Base-by-base conservation (phyloP, 768 basidiomycete genomes). In the Auricularia auricula-judae region DNA sequence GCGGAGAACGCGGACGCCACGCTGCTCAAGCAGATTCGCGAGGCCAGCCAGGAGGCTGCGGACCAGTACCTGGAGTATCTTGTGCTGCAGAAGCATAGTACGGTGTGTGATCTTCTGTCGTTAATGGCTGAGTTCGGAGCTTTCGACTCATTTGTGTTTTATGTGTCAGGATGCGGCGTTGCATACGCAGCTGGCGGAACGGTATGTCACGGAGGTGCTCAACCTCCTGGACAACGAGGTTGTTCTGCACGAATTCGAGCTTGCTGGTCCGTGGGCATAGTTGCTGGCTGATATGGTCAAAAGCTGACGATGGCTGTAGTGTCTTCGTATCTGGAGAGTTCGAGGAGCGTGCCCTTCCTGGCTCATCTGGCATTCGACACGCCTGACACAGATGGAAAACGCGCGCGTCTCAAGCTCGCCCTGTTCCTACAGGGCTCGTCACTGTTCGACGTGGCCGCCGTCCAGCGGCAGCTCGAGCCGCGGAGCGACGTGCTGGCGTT, bases 341-440 rank as follows among this genome's bases (percentile, higher is more conserved):
- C 61, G 65, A 56, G 56, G 61, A 18, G 64, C 33, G 35, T 64
- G 1, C 79, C 87, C 0, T 90, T 87, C 73, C 71, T 91, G 5
- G 80, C 85, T 4, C 92, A 93, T 74, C 87, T 95, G 67, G 80
- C 86, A 3, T 85, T 88, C n/a, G 88, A 88, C 29, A 90, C 91
- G 3, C 91, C 91, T 1, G 84, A 90, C 64, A 89, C 91, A 0
- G 80, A 82, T 16, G 81, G 85, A 65, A 93, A 93, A 73, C 82
- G 83, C 21, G 76, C 78, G 1, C 84, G 93, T 33, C 79, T 96
- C 67, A 91, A 89, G 72, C 78, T 84, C 0, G 76, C 87, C n/a
- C 76, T 96, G 1, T 87, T 93, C 70, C 79, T 98, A 0, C 89
- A 94, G 68, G 86, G 86, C 4, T 92, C 90, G 1, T 77, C 79